Evolutionary conservation across 768 basidiomycete species (phyloP).

Genomic region (Inosperma sp.): DNA sequence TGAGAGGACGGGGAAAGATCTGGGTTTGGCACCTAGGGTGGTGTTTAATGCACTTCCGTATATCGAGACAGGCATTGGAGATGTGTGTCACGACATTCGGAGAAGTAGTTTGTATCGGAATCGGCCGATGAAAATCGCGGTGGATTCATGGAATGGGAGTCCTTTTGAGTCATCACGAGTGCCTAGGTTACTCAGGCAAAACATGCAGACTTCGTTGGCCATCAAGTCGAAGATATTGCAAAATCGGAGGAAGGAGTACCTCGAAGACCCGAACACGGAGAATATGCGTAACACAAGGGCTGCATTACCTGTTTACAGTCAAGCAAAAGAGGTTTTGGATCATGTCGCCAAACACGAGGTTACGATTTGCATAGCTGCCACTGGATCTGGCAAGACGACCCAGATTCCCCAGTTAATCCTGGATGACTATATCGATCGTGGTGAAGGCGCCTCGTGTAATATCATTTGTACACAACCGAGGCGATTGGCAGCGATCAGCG

Average conservation of each 20-base stretch:
- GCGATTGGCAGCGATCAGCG: slow-evolving; percentile 85
- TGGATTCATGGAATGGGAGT: too few species aligned
- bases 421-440: slow-evolving; percentile 72
- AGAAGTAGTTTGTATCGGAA: slow-evolving; percentile 63
- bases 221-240: slow-evolving; percentile 57
- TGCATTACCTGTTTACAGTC: slow-evolving; percentile 70
- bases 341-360: slow-evolving; percentile 77
- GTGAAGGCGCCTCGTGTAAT: slow-evolving; percentile 82
- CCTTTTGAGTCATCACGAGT: too few species aligned
- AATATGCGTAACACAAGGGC: slow-evolving; percentile 64
- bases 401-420: slow-evolving; percentile 92
- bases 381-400: slow-evolving; percentile 92
- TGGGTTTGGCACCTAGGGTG: slow-evolving; percentile 69
- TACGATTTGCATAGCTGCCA: slow-evolving; percentile 84
- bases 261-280: slow-evolving; percentile 53
- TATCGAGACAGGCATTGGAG: slow-evolving; percentile 66
- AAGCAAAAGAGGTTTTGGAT: slow-evolving; percentile 58
- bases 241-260: slow-evolving; percentile 53
- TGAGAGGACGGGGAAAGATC: slow-evolving; percentile 58
- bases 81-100: slow-evolving; percentile 63
- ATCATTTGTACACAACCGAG: slow-evolving; percentile 92
- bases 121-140: slow-evolving; percentile 36
- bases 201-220: slow-evolving; percentile 16
- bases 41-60: slow-evolving; percentile 57
- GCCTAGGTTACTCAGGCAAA: too few species aligned